A percentile compares a stretch with the other conserved stretches of the same genome.
These are phyloP conservation scores for Entamoeba moshkovskii DNA, from an alignment of 208 protist genomes.

Conservation along the genomic window DNA sequence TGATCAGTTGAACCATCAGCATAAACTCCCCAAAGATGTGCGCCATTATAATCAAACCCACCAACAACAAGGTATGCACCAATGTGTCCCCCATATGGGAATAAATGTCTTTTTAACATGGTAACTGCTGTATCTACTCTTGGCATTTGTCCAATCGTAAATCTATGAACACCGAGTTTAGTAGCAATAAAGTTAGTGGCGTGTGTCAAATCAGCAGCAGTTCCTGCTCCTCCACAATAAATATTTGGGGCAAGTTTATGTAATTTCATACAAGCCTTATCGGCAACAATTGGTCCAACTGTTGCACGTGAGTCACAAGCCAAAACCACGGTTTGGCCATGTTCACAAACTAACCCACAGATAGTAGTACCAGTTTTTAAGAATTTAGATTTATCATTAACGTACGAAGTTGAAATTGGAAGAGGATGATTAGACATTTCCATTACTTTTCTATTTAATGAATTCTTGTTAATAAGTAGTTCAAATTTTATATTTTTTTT, in stretches of 20 bases:
- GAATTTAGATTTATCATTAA: neutral
- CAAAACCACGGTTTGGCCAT: conserved; percentile 82
- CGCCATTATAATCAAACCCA: conserved; percentile 84
- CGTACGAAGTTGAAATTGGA: neutral
- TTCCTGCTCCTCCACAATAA: conserved; percentile 98
- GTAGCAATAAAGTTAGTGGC: conserved; percentile 69
- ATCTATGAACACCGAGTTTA: conserved; percentile 76
- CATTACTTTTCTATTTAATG: neutral
- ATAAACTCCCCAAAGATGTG: conserved; percentile 82
- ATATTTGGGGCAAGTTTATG: conserved; percentile 99
- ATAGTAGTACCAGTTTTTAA: conserved; percentile 98
- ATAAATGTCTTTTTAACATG: conserved; percentile 87
- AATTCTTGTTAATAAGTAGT: too few species aligned
- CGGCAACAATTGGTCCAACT: conserved; percentile 86
- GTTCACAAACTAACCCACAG: conserved; percentile 84
- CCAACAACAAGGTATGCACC: conserved; percentile 91
- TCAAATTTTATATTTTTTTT: too few species aligned
- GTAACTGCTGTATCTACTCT: conserved; percentile 84
- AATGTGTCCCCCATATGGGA: conserved; percentile 89
- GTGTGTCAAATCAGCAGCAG: conserved; percentile 88
- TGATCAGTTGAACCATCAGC: conserved; percentile 87
- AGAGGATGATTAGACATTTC: neutral
- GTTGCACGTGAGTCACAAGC: conserved; percentile 97
- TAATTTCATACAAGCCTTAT: conserved; percentile 99
- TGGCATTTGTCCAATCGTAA: conserved; percentile 73